Conservation (phyloP, 495 filamentous ascomycete genomes). For the Xylaria sp. region DNA sequence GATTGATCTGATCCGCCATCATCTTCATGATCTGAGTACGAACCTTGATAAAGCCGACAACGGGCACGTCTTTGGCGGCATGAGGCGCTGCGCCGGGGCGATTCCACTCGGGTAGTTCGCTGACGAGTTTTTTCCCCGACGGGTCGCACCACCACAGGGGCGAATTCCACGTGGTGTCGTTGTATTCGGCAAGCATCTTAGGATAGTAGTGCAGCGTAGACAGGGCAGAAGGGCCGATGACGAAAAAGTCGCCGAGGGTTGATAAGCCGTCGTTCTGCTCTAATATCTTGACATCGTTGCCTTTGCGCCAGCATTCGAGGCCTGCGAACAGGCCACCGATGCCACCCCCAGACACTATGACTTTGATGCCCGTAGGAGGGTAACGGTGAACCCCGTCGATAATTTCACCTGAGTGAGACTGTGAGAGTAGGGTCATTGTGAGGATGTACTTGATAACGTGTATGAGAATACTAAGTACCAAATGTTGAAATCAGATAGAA, state of each 20-base stretch:
- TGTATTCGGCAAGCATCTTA: constrained; percentile 48
- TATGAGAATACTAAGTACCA: neutral
- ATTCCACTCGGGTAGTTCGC: constrained; percentile 30
- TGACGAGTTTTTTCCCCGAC: constrained; percentile 6
- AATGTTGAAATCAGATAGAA: neutral
- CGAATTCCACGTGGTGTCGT: constrained; percentile 40
- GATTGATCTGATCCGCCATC: constrained; percentile 16
- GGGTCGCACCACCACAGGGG: constrained; percentile 26
- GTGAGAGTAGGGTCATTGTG: neutral
- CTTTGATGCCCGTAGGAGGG: constrained; percentile 53
- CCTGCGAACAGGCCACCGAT: constrained; percentile 64
- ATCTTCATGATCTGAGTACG: neutral
- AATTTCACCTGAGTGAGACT: neutral
- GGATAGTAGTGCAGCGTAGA: constrained; percentile 55
- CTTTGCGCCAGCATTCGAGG: constrained; percentile 66
- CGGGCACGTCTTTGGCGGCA: constrained; percentile 15
- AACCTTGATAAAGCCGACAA: constrained; percentile 10
- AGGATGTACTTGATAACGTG: neutral
- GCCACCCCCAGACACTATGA: constrained; percentile 65
- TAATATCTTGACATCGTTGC: constrained; percentile 60
- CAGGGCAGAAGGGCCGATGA: constrained; percentile 44
- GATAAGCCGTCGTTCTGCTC: constrained; percentile 50
- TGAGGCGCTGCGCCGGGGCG: constrained; percentile 2
- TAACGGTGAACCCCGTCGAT: constrained; percentile 30
- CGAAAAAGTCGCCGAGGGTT: constrained; percentile 46